Evolutionary conservation across 139 green algal species (phyloP).

Genomic region (Coelastrella sp.): DNA sequence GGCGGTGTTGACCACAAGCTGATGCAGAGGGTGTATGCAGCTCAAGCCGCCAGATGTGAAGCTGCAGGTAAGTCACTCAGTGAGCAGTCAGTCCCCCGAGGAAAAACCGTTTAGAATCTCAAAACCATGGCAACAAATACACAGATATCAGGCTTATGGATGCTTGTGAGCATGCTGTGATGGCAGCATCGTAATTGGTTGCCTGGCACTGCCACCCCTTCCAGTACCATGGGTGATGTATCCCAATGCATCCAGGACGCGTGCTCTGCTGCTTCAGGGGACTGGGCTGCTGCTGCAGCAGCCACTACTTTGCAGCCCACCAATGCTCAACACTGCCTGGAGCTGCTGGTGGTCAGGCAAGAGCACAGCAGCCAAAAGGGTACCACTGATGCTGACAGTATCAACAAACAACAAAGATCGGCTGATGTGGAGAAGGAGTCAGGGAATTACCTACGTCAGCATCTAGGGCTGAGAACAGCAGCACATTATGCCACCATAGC

Average conservation of each 20-base stretch:
- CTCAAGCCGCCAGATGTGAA: constrained; percentile 22
- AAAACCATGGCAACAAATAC: neutral
- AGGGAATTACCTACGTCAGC: neutral
- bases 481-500: constrained; percentile 3
- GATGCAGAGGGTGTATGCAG: constrained; percentile 31
- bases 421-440: neutral
- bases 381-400: neutral
- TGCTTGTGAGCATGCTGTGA: neutral
- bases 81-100: neutral
- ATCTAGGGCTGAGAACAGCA: neutral
- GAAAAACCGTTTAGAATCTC: neutral
- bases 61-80: constrained; percentile 16
- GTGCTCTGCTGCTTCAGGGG: neutral
- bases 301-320: neutral
- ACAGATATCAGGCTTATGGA: neutral
- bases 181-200: too few relatives aligned
- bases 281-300: constrained; percentile 37
- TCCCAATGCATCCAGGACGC: neutral
- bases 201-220: too few relatives aligned
- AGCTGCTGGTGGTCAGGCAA: constrained; percentile 20
- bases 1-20: neutral
- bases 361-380: neutral
- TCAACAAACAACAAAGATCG: neutral
- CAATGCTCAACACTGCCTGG: neutral
- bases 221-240: too few relatives aligned